Evolutionary conservation across 805 yeast species (phyloP), one percentile per base, ranked within the genome.

Genomic region (Yarrowia divulgata): DNA sequence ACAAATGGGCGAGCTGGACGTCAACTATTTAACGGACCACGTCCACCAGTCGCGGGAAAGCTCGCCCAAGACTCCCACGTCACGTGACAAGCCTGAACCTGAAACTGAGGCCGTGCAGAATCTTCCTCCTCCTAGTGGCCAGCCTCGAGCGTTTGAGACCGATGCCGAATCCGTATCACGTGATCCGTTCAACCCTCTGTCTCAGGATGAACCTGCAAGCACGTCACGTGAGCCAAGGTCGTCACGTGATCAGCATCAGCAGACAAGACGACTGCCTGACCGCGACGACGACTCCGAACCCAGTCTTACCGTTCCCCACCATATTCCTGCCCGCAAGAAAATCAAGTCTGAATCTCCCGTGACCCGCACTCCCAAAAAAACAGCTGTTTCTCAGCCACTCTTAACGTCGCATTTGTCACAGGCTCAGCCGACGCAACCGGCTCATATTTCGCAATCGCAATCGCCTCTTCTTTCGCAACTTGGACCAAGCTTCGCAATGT

Each of bases 301-400:
- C 4, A 23, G 29, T 4, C 29, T 23, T 2, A 23, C 29, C 29
- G 29, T 40, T 14, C 43, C 43, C 4, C 52, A 48, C 29, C 6
- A 23, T 2, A 29, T 32, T 32, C 35, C 35, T 1, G 37, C 16
- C 1, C 57, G 57, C 29, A 52, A 52, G 7, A 52, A 52, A 9
- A 9, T 52, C 57, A 52, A 52, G 9, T 34, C 57, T 1, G 57
- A 52, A 18, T 52, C 57, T n/a, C 57, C 57, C 29, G 1, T 35
- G 14, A 2, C 42, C 1, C 12, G 57, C 18, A n/a, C 43, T 14
- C 8, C 18, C 1, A 8, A 6, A 6, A 14, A n/a, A 14, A 5
- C 43, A 1, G 16, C 10, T 1, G 42, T 10, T 12, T 39, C 16
- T 12, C 16, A 39, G 42, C 16, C 39, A 7, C 39, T 13, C 13